Evolutionary conservation across 306 rosid genomes (phyloP), one percentile per base, ranked within the genome.

Genomic region (Carpinus viminea): DNA sequence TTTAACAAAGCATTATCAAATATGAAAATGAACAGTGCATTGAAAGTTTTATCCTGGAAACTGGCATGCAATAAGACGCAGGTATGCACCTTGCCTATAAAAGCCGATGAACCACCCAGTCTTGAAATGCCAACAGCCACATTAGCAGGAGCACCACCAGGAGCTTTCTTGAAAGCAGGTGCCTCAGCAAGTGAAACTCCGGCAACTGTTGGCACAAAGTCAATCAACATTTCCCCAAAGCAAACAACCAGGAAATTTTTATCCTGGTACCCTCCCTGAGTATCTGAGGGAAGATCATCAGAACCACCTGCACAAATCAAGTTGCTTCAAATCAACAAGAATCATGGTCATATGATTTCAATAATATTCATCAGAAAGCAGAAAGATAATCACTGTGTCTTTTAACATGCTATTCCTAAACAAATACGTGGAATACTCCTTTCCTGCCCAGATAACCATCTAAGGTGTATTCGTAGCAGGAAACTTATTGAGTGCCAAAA

Each of bases 141-240:
- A 83, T 94, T 94, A 66, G 98, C 97, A 73, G 98, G 98, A 76
- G 98, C 97, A 77, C 98, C 98, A 65, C 98, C 98, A 3, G 96
- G 97, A 57, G 96, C 93, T 79, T 94, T 94, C 81, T 90, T 70
- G 85, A 94, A 94, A 81, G 98, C 96, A 3, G 98, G 89, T 68
- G 98, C 97, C 77, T 90, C 97, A 47, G 97, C 98, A 59, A 94
- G 89, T 43, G 97, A 92, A 74, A 94, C 97, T 73, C 97, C 98
- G 52, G 85, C 88, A 31, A 83, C 94, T 3, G 93, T 92, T 73
- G 98, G 98, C 78, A 92, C 94, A 83, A 92, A 92, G 83, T 92
- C 97, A n/a, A 92, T 86, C 61, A 92, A 74, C 93, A 90, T 78
- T 86, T 92, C 97, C 74, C 97, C 97, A 70, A 92, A 90, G 89